phyloP scores from a whole-genome alignment of 495 filamentous ascomycete species.

The Penicillium simplicissimum region DNA sequence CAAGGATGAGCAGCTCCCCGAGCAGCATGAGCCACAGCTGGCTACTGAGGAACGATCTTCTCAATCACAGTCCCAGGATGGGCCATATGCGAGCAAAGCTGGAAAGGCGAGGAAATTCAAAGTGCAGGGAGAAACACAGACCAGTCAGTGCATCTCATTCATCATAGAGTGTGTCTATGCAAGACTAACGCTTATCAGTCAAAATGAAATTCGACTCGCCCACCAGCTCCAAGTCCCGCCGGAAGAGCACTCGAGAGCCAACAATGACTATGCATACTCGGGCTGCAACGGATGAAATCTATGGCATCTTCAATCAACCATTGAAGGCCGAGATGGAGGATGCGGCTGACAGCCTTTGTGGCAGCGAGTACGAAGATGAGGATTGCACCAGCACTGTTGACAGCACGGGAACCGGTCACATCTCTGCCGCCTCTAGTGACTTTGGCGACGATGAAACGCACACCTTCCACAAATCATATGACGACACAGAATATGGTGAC shows the following conservation, averaged over 20 bases:
- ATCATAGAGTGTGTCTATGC: not conserved
- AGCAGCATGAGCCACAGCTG: conserved; percentile 33
- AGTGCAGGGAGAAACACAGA: conserved; percentile 77
- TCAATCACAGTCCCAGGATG: conserved; percentile 34
- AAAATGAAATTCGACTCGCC: conserved; percentile 92
- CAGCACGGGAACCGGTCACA: conserved; percentile 73
- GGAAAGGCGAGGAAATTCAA: conserved; percentile 65
- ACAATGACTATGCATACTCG: conserved; percentile 97
- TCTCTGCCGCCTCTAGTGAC: conserved; percentile 62
- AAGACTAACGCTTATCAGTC: conserved; percentile 53
- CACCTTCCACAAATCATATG: conserved; percentile 44
- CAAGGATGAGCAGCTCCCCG: conserved; percentile 26
- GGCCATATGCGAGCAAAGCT: conserved; percentile 35
- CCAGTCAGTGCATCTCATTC: conserved; percentile 53
- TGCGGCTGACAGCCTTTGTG: conserved; percentile 43
- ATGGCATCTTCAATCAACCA: conserved; percentile 94
- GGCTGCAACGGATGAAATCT: conserved; percentile 95
- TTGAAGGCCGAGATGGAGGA: conserved; percentile 56
- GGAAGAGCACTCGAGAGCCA: conserved; percentile 75
- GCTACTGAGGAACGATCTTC: conserved; percentile 25
- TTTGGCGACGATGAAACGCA: conserved; percentile 61
- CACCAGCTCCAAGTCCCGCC: conserved; percentile 69
- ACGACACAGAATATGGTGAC: conserved; percentile 49
- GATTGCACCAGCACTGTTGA: conserved; percentile 83
- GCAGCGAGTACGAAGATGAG: conserved; percentile 65